A percentile compares a stretch with the other conserved stretches of the same genome.
Conservation (phyloP, 148 eudicot genomes). For the Polygonum maritimum region DNA sequence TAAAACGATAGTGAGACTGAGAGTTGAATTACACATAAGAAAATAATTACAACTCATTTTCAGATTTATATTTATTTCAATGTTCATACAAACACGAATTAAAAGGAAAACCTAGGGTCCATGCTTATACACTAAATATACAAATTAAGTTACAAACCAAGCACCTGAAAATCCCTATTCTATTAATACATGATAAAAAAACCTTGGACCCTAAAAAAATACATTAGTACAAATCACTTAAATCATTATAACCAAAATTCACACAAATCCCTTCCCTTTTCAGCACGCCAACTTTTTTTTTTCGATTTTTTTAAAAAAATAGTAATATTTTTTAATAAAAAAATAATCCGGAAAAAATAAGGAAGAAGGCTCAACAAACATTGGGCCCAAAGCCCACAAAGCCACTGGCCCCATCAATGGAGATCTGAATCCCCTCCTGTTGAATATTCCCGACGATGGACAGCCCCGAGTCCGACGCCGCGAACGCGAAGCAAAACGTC, state of each 20-base stretch:
- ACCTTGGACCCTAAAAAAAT: not conserved
- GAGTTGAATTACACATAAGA: too few relatives aligned
- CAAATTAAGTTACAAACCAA: not conserved
- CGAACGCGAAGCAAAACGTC: constrained; percentile 85
- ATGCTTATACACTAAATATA: not conserved
- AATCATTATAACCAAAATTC: not conserved
- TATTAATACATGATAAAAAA: not conserved
- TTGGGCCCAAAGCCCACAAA: constrained; percentile 90
- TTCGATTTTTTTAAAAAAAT: not conserved
- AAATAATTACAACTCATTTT: too few relatives aligned
- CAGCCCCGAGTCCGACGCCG: constrained; percentile 53
- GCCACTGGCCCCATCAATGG: constrained; percentile 69
- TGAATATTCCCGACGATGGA: constrained; percentile 89
- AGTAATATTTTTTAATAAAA: not conserved
- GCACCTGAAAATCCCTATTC: not conserved
- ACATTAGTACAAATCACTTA: not conserved
- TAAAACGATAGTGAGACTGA: too few relatives aligned
- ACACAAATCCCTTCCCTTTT: not conserved
- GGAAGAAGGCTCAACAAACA: constrained; percentile 33
- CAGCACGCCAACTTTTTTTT: not conserved
- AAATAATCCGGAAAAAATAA: not conserved
- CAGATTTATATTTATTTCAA: too few relatives aligned
- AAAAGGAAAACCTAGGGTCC: too few relatives aligned
- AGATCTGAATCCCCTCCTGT: constrained; percentile 91
- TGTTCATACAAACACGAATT: not conserved